A percentile compares a stretch with the other conserved stretches of the same genome.
Conservation (phyloP, 2,329 filamentous ascomycete genomes). For the Penicillium janthinellum region DNA sequence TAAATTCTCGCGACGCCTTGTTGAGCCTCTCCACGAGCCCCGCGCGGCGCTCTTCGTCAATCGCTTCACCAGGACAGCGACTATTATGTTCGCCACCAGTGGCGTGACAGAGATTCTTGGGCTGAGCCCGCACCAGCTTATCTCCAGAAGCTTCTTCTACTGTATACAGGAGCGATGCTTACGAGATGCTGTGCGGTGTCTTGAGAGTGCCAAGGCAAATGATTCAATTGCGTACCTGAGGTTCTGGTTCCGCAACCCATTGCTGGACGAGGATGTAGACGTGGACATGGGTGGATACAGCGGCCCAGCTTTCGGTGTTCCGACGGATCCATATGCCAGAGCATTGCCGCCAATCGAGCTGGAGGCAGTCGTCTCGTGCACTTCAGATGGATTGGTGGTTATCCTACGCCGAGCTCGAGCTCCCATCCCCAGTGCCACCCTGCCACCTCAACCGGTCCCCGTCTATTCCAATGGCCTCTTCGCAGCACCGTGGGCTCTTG, state of each 20-base stretch:
- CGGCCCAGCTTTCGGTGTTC: neutral
- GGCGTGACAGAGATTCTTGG: conserved; percentile 76
- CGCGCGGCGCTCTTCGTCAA: conserved; percentile 84
- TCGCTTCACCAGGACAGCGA: conserved; percentile 78
- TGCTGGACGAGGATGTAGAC: conserved; percentile 49
- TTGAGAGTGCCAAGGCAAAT: conserved; percentile 85
- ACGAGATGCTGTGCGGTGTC: conserved; percentile 71
- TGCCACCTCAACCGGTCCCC: conserved; percentile 45
- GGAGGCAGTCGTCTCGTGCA: conserved; percentile 89
- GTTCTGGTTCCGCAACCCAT: conserved; percentile 79
- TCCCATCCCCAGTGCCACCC: conserved; percentile 55
- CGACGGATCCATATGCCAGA: neutral
- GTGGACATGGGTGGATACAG: conserved; percentile 1
- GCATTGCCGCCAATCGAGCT: conserved; percentile 60
- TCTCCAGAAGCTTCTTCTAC: conserved; percentile 81
- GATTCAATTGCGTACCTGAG: conserved; percentile 88
- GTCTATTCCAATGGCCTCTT: conserved; percentile 67
- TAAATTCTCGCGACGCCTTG: conserved; percentile 64
- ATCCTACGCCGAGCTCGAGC: conserved; percentile 74
- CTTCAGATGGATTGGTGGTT: conserved; percentile 83
- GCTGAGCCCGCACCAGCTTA: conserved; percentile 67
- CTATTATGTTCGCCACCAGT: conserved; percentile 83
- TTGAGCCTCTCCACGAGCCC: conserved; percentile 69
- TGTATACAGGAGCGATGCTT: conserved; percentile 76
- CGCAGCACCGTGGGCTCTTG: conserved; percentile 75